phyloP scores from a whole-genome alignment of 164 flowering plant species.

The Platanus orientalis region DNA sequence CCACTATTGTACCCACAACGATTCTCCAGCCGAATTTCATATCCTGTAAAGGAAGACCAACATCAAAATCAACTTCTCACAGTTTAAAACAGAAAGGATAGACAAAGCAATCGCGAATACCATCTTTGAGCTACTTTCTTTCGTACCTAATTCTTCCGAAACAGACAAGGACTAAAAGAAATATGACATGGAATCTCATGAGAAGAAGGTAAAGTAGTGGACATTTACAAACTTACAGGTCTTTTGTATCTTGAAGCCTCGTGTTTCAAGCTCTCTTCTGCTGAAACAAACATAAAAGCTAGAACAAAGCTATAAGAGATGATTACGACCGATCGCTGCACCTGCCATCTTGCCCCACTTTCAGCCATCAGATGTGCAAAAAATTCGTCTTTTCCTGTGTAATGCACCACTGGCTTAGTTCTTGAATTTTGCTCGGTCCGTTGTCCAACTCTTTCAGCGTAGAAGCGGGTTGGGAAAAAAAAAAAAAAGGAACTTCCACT shows the following conservation, averaged over 20 bases:
- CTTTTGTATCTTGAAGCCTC: too few species aligned
- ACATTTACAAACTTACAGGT: constrained; percentile 58
- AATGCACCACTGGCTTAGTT: too few species aligned
- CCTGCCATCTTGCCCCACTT: constrained; percentile 37
- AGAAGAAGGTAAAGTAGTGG: neutral
- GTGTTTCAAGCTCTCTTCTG: too few species aligned
- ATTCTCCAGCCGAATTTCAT: too few species aligned
- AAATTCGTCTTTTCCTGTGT: too few species aligned
- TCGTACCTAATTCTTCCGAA: too few species aligned
- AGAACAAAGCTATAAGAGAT: constrained; percentile 37
- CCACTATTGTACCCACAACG: constrained; percentile 61
- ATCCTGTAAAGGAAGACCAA: constrained; percentile 43
- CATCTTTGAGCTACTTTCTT: neutral
- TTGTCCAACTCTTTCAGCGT: too few species aligned
- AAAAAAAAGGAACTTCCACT: too few species aligned
- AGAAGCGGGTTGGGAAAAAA: too few species aligned
- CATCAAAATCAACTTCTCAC: neutral
- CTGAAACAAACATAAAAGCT: constrained; percentile 57
- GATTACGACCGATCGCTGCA: constrained; percentile 29
- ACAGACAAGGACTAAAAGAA: too few species aligned
- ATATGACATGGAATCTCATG: too few species aligned
- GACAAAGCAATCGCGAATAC: neutral
- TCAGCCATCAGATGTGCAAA: constrained; percentile 37
- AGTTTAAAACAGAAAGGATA: neutral
- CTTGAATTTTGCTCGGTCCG: too few species aligned